These are phyloP conservation scores for Yamadazyma sp. DNA, from an alignment of 805 yeast genomes.

Conservation along the genomic window DNA sequence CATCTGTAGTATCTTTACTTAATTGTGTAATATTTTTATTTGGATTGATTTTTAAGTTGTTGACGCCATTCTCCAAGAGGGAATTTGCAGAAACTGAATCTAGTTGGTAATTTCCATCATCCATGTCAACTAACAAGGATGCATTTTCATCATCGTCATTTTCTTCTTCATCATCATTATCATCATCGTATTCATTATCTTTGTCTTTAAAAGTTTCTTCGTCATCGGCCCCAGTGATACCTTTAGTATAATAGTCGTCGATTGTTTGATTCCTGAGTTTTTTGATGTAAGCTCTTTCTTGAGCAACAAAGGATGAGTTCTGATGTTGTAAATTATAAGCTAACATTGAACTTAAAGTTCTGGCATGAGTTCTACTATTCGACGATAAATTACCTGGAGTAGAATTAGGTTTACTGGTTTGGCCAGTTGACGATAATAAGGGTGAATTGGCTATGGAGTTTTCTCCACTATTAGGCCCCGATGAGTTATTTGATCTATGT, in stretches of 20 bases:
- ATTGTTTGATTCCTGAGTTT: slow-evolving; percentile 57
- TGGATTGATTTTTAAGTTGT: slow-evolving; percentile 27
- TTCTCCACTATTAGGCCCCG: slow-evolving; percentile 10
- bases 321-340: slow-evolving; percentile 16
- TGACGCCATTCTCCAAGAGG: slow-evolving; percentile 26
- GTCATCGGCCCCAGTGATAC: slow-evolving; percentile 45
- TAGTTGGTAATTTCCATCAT: slow-evolving; percentile 45
- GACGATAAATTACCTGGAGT: not conserved
- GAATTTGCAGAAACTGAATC: slow-evolving; percentile 42
- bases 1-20: slow-evolving; percentile 34
- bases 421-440: slow-evolving; percentile 2
- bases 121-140: slow-evolving; percentile 37
- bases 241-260: slow-evolving; percentile 73
- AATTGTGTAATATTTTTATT: slow-evolving; percentile 34
- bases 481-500: slow-evolving; percentile 4
- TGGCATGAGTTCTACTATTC: slow-evolving; percentile 7
- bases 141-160: slow-evolving; percentile 21
- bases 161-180: slow-evolving; percentile 23
- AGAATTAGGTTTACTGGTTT: not conserved
- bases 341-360: slow-evolving; percentile 13
- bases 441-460: slow-evolving; percentile 10
- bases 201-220: slow-evolving; percentile 18
- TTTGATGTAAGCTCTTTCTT: slow-evolving; percentile 64
- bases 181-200: slow-evolving; percentile 21
- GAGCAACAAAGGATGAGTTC: slow-evolving; percentile 43